A percentile compares a stretch with the other conserved stretches of the same genome.
These are phyloP conservation scores for Nematocida ausubeli DNA, from an alignment of 371 early-diverging fungal species.

Conservation along the genomic window DNA sequence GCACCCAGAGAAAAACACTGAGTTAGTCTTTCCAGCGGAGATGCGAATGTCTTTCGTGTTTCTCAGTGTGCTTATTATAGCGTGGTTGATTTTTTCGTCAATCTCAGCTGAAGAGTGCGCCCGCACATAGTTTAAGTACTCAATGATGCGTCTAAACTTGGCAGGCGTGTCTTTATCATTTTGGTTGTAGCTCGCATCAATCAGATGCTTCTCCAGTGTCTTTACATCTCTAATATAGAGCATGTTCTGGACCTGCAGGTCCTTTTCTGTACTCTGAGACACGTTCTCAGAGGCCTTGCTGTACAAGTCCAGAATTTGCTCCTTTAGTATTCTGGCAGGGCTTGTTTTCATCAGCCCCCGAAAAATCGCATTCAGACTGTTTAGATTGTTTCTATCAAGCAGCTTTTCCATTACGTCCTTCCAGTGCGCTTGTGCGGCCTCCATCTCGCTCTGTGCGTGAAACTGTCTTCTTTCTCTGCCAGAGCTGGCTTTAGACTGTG, in stretches of 20 bases:
- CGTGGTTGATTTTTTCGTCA: slow-evolving; percentile 45
- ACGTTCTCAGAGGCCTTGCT: not conserved
- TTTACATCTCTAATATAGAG: slow-evolving; percentile 37
- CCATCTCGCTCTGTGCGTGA: slow-evolving; percentile 11
- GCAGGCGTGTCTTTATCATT: slow-evolving; percentile 11
- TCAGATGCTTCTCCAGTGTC: slow-evolving; percentile 45
- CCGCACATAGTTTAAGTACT: slow-evolving; percentile 45
- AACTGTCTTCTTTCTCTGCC: not conserved
- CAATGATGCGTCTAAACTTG: slow-evolving; percentile 45
- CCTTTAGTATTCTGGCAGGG: slow-evolving; percentile 7
- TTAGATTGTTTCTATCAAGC: not conserved
- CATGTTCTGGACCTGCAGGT: not conserved
- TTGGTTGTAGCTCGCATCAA: slow-evolving; percentile 46
- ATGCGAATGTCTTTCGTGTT: slow-evolving; percentile 23
- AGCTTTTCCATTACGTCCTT: not conserved
- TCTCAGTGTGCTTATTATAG: not conserved
- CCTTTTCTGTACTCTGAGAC: slow-evolving; percentile 10
- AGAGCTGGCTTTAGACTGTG: not conserved
- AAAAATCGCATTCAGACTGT: not conserved
- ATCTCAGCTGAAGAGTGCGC: not conserved
- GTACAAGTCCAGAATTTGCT: slow-evolving; percentile 15
- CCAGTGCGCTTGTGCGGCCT: slow-evolving; percentile 17
- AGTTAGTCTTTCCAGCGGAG: not conserved
- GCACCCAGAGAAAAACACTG: slow-evolving; percentile 19
- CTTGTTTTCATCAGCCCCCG: slow-evolving; percentile 7